Percentiles rank a stretch among this genome's conserved stretches.
phyloP scores from a whole-genome alignment of 2,329 filamentous ascomycete genomes.

The Teratosphaeria viscida region DNA sequence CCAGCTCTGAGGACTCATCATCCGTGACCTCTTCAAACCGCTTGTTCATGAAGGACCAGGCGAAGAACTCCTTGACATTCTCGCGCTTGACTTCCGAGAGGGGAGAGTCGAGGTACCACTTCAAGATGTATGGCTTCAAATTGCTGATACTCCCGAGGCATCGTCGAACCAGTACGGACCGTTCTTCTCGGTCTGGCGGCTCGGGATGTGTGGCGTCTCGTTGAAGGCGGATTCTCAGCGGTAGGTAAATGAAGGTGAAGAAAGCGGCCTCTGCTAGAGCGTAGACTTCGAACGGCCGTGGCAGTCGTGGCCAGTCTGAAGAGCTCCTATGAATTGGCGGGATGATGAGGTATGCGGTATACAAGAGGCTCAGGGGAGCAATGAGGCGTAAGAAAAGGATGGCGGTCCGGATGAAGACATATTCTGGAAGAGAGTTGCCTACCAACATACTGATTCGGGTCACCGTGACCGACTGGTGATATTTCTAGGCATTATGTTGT shows the following conservation, averaged over 20 bases:
- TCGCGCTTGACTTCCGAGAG: conserved; percentile 46
- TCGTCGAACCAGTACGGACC: conserved; percentile 44
- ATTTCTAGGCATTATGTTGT: not conserved
- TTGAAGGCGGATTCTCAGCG: conserved; percentile 39
- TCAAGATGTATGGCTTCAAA: conserved; percentile 44
- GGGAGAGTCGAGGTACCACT: conserved; percentile 53
- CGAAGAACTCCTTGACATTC: conserved; percentile 53
- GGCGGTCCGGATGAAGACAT: conserved; percentile 4
- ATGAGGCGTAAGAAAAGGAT: conserved; percentile 4
- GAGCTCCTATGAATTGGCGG: not conserved
- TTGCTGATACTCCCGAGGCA: conserved; percentile 45
- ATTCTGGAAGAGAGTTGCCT: conserved; percentile 6
- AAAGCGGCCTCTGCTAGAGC: conserved; percentile 41
- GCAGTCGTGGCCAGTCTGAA: not conserved
- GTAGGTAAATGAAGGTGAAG: conserved; percentile 42
- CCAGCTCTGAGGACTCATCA: conserved; percentile 35
- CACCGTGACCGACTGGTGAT: not conserved
- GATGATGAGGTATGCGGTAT: not conserved
- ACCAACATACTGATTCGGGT: conserved; percentile 1
- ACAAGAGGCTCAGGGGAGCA: conserved; percentile 1
- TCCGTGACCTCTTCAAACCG: conserved; percentile 49
- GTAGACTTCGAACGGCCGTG: conserved; percentile 30
- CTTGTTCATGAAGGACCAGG: conserved; percentile 48
- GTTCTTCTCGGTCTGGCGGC: conserved; percentile 33
- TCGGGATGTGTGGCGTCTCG: conserved; percentile 39